Evolutionary conservation across 345 rosid species (phyloP).

Genomic region (Rhodamnia argentea): DNA sequence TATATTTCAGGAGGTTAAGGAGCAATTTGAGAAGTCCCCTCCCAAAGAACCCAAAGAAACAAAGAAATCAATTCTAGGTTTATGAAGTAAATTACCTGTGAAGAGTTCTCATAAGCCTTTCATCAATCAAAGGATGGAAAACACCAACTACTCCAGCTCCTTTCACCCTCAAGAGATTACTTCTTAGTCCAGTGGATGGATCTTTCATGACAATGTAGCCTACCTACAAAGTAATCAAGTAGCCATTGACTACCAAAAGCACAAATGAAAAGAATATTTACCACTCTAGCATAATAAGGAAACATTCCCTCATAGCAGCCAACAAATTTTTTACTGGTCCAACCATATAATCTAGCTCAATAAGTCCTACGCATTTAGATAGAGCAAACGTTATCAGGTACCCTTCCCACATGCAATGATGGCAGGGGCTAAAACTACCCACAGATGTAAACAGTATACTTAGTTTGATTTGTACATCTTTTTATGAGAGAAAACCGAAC

Average conservation of each 20-base stretch:
- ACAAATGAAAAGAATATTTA: background rate
- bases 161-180: conserved; percentile 55
- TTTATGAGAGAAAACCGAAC: background rate
- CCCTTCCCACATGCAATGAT: background rate
- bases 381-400: background rate
- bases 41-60: background rate
- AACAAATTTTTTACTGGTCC: background rate
- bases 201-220: conserved; percentile 91
- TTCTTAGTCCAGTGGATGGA: conserved; percentile 45
- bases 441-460: background rate
- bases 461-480: background rate
- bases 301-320: background rate
- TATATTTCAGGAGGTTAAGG: background rate
- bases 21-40: background rate
- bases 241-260: background rate
- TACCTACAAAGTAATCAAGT: conserved; percentile 38
- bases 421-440: background rate
- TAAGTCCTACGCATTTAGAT: background rate
- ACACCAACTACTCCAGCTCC: conserved; percentile 76
- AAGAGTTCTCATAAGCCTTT: conserved; percentile 36
- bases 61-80: background rate
- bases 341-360: background rate
- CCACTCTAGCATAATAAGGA: background rate
- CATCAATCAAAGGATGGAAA: conserved; percentile 66
- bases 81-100: conserved; percentile 31